phyloP scores from a whole-genome alignment of 106 monocot species.

The Chionographis japonica region DNA sequence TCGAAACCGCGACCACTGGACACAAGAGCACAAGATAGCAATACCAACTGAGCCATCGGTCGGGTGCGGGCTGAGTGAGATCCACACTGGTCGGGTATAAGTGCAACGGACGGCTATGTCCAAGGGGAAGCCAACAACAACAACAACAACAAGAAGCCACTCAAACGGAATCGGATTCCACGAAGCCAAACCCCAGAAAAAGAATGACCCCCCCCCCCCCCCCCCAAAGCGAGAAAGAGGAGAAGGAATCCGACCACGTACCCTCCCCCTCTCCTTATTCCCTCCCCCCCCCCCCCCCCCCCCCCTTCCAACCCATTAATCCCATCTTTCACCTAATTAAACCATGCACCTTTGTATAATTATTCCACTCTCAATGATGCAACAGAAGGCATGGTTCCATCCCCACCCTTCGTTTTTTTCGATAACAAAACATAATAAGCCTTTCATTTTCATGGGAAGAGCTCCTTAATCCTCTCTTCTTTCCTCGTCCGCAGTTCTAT shows the following conservation, averaged over 20 bases:
- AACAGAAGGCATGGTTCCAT: background rate
- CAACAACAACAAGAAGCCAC: background rate
- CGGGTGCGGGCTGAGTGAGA: too few species aligned
- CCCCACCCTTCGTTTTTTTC: background rate
- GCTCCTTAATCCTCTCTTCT: background rate
- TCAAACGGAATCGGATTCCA: constrained; percentile 34
- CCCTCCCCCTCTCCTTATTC: background rate
- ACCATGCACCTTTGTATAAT: too few species aligned
- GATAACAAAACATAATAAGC: background rate
- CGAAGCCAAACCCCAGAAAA: constrained; percentile 1
- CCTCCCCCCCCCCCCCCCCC: background rate
- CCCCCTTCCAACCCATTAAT: too few species aligned
- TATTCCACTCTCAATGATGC: too few species aligned
- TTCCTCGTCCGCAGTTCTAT: constrained; percentile 31
- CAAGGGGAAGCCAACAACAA: background rate
- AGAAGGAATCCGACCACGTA: constrained; percentile 1
- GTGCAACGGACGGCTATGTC: too few species aligned
- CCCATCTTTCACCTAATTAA: too few species aligned
- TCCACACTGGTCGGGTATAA: too few species aligned
- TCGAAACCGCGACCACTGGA: too few species aligned
- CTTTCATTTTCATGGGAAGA: background rate
- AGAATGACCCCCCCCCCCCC: too few species aligned
- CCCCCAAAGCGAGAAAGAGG: constrained; percentile 5
- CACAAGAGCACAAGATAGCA: too few species aligned
- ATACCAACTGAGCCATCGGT: too few species aligned